Conservation (phyloP, 495 filamentous ascomycete species). For the Trichoderma asperelloides region DNA sequence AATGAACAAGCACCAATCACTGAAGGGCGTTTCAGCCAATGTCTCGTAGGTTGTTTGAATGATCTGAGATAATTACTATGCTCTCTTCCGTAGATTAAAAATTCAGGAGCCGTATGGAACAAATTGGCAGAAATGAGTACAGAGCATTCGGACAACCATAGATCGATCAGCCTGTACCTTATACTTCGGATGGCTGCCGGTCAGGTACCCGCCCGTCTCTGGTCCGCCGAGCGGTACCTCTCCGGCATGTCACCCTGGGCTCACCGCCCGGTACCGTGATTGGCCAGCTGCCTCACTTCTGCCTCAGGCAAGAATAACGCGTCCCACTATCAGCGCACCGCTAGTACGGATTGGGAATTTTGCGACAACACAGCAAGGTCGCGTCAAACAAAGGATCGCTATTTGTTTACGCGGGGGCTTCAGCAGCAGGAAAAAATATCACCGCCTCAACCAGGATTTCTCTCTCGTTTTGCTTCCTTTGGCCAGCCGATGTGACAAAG, state of each 20-base stretch:
- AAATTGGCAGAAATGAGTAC: not conserved
- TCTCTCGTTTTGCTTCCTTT: not conserved
- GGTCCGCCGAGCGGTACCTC: not conserved
- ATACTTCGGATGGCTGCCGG: not conserved
- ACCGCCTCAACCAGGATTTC: not conserved
- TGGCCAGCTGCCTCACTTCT: not conserved
- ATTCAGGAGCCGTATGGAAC: no score
- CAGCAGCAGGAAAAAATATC: conserved; percentile 2
- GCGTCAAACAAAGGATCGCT: conserved; percentile 3
- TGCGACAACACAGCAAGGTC: not conserved
- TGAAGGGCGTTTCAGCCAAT: no score
- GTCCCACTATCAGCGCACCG: not conserved
- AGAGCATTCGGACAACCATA: no score
- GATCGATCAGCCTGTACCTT: not conserved
- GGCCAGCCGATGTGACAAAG: not conserved
- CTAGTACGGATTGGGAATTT: not conserved
- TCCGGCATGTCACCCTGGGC: not conserved
- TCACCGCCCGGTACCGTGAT: not conserved
- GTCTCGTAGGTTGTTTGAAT: no score
- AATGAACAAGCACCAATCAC: no score
- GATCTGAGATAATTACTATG: no score
- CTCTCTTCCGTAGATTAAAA: no score
- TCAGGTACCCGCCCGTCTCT: not conserved
- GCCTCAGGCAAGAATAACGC: conserved; percentile 3
- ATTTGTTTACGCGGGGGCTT: conserved; percentile 7